These are phyloP conservation scores for Colletotrichum cordylinicola DNA, from an alignment of 2,329 filamentous ascomycete species.

Conservation along the genomic window DNA sequence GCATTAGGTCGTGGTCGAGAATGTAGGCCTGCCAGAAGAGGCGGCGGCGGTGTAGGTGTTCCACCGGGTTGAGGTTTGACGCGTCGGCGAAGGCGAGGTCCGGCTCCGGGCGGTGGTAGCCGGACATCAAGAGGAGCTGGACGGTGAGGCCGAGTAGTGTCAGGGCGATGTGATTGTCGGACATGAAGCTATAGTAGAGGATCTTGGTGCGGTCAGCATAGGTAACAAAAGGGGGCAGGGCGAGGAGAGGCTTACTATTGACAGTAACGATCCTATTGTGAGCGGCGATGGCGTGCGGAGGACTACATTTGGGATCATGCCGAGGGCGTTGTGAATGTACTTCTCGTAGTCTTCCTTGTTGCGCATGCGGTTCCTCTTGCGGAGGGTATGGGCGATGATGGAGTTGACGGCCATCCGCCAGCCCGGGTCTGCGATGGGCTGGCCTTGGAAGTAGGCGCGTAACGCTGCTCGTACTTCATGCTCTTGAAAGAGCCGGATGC, in stretches of 20 bases:
- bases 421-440: constrained; percentile 1
- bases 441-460: constrained; percentile 5
- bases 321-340: constrained; percentile 15
- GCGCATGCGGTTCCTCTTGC: constrained; percentile 5
- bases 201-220: neutral
- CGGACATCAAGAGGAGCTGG: constrained; percentile 4
- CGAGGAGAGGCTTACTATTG: neutral
- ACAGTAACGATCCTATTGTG: neutral
- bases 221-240: neutral
- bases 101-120: neutral
- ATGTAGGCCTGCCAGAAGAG: constrained; percentile 13
- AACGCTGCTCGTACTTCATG: constrained; percentile 12
- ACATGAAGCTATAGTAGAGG: constrained; percentile 6
- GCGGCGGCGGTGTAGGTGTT: constrained; percentile 1
- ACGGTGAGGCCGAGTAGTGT: neutral
- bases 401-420: constrained; percentile 14
- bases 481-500: neutral
- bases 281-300: constrained; percentile 3
- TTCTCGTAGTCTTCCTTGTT: constrained; percentile 12
- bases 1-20: constrained; percentile 8
- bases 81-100: neutral
- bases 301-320: constrained; percentile 8
- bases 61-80: neutral
- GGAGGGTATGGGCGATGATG: neutral
- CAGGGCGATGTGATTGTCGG: constrained; percentile 6